These are phyloP conservation scores for Phaeosphaeriaceae sp. DNA, from an alignment of 2,329 filamentous ascomycete genomes.

Conservation along the genomic window DNA sequence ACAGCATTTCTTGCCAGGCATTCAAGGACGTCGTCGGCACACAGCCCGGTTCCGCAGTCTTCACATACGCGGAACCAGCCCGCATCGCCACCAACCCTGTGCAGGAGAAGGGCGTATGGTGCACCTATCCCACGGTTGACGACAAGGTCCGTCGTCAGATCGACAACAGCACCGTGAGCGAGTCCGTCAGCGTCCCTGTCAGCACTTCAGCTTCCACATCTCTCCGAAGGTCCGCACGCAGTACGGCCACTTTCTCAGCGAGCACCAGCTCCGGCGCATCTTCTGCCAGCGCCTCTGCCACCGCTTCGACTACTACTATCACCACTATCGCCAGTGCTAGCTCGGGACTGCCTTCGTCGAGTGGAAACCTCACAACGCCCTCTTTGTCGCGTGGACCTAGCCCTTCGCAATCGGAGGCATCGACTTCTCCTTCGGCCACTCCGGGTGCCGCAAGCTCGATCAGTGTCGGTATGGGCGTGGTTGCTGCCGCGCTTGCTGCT, in stretches of 20 bases:
- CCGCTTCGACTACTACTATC: background rate
- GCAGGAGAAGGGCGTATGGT: conserved; percentile 22
- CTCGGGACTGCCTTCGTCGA: conserved; percentile 3
- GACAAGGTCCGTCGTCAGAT: background rate
- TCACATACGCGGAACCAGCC: conserved; percentile 24
- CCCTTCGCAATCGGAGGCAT: background rate
- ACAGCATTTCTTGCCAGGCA: conserved; percentile 27
- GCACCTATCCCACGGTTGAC: conserved; percentile 4
- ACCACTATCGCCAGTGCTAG: conserved; percentile 7
- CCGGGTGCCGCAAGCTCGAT: background rate
- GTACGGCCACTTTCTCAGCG: background rate
- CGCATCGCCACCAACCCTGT: conserved; percentile 35
- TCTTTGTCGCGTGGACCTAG: background rate
- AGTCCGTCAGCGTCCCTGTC: background rate
- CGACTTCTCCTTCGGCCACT: background rate
- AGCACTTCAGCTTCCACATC: background rate
- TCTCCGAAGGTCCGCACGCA: background rate
- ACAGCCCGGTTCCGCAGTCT: conserved; percentile 23
- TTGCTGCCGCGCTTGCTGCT: background rate
- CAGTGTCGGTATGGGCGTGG: conserved; percentile 1
- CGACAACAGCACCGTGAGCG: conserved; percentile 3
- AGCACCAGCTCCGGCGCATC: background rate
- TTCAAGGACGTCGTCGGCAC: conserved; percentile 31
- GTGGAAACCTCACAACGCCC: conserved; percentile 10
- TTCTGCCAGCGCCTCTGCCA: background rate